A percentile compares a stretch with the other conserved stretches of the same genome.
phyloP scores from a whole-genome alignment of 352 stramenopile species.

The Globisporangium middletonii region DNA sequence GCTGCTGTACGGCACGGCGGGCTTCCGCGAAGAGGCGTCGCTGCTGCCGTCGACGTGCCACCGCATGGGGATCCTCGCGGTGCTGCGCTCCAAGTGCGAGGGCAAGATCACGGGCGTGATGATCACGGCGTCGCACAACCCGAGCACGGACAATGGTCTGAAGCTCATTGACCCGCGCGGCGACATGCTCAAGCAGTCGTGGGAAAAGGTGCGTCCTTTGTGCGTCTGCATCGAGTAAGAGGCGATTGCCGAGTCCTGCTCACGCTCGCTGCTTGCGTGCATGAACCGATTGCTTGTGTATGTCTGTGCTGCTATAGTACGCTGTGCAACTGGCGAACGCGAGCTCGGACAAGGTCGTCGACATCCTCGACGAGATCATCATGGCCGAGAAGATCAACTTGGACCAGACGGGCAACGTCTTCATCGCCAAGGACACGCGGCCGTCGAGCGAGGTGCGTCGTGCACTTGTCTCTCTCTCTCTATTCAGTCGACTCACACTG shows the following conservation, averaged over 20 bases:
- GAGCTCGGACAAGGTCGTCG: conserved; percentile 70
- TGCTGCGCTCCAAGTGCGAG: conserved; percentile 72
- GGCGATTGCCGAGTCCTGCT: no score
- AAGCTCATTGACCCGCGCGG: conserved; percentile 93
- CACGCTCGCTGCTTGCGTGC: neutral
- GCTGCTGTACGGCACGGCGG: conserved; percentile 91
- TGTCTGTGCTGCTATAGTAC: conserved; percentile 25
- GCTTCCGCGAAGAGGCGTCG: conserved; percentile 91
- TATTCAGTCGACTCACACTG: neutral
- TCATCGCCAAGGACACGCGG: conserved; percentile 92
- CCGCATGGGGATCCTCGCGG: conserved; percentile 88
- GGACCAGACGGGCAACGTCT: conserved; percentile 80
- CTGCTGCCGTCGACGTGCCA: conserved; percentile 90
- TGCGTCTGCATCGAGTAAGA: neutral
- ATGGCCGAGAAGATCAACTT: conserved; percentile 74
- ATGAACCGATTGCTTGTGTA: neutral
- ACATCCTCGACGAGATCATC: conserved; percentile 73
- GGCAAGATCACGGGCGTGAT: conserved; percentile 89
- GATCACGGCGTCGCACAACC: conserved; percentile 95
- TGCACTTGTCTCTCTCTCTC: neutral
- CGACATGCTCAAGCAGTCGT: conserved; percentile 89
- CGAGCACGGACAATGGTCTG: conserved; percentile 88
- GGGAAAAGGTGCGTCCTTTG: conserved; percentile 59
- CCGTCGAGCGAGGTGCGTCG: conserved; percentile 54
- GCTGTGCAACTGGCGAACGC: conserved; percentile 81